These are phyloP conservation scores for Aquilaria yunnanensis DNA, from an alignment of 345 rosid species.

Conservation along the genomic window DNA sequence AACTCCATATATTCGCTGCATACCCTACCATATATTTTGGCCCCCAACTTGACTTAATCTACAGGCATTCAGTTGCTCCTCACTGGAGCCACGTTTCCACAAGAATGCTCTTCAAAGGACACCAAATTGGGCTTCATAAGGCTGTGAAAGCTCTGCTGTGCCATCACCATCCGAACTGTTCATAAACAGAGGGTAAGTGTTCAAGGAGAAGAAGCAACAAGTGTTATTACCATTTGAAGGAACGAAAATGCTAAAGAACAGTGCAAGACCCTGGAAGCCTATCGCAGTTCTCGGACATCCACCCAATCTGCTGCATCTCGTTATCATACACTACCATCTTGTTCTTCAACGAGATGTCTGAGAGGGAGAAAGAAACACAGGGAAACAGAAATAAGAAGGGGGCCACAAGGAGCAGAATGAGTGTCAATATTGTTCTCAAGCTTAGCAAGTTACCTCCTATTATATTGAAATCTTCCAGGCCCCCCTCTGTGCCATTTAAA, in stretches of 20 bases:
- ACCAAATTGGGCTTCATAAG: slow-evolving; percentile 32
- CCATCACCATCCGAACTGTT: slow-evolving; percentile 44
- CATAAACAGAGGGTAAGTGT: slow-evolving; percentile 17
- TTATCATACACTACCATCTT: slow-evolving; percentile 72
- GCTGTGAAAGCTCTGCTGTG: slow-evolving; percentile 33
- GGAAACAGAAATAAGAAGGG: neutral
- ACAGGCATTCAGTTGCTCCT: neutral
- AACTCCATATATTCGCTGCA: no score
- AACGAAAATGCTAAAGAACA: slow-evolving; percentile 16
- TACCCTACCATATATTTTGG: no score
- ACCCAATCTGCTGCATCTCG: slow-evolving; percentile 66
- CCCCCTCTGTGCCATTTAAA: slow-evolving; percentile 55
- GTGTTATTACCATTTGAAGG: slow-evolving; percentile 9
- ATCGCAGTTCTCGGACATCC: slow-evolving; percentile 51
- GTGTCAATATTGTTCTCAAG: neutral
- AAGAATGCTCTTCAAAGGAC: slow-evolving; percentile 23
- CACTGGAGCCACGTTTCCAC: slow-evolving; percentile 14
- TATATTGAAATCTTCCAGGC: slow-evolving; percentile 37
- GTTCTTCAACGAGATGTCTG: slow-evolving; percentile 61
- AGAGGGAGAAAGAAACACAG: neutral
- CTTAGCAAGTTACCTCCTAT: slow-evolving; percentile 54
- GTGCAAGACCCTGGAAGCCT: slow-evolving; percentile 59
- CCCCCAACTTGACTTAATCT: no score
- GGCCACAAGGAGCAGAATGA: neutral
- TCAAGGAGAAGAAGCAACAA: slow-evolving; percentile 18